These are phyloP conservation scores for Xylariales sp. DNA, from an alignment of 2,329 filamentous ascomycete genomes.

Conservation along the genomic window DNA sequence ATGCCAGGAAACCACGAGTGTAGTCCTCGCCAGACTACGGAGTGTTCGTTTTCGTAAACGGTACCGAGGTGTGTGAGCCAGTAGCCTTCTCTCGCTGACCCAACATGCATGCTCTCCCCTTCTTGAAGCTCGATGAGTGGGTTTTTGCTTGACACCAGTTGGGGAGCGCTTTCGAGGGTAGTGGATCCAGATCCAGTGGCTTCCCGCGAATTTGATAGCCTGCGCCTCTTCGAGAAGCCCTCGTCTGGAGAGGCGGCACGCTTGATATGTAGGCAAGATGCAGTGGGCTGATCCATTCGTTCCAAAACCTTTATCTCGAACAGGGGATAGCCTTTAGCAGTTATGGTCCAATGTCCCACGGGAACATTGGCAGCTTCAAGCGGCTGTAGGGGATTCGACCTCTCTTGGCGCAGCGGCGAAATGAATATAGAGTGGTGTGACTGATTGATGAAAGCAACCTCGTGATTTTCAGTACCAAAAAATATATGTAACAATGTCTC, in stretches of 20 bases:
- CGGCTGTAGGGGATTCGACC: not conserved
- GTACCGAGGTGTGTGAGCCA: conserved; percentile 15
- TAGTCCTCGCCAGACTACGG: not conserved
- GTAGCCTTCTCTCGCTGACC: conserved; percentile 1
- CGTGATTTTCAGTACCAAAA: conserved; percentile 3
- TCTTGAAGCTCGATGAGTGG: not conserved
- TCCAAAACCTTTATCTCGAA: conserved; percentile 13
- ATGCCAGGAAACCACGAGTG: not conserved
- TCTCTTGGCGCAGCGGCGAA: not conserved
- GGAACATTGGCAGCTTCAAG: not conserved
- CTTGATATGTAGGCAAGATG: not conserved
- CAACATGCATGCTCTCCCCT: not conserved
- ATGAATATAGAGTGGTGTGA: not conserved
- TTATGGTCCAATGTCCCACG: conserved; percentile 3
- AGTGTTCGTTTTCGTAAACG: not conserved
- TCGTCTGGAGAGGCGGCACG: not conserved
- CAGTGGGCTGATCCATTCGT: not conserved
- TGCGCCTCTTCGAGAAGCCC: not conserved
- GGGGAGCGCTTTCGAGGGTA: not conserved
- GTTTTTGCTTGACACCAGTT: not conserved
- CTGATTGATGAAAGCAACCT: not conserved
- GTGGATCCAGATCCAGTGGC: not conserved
- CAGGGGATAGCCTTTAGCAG: not conserved
- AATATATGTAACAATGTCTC: not conserved
- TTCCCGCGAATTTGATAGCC: not conserved